phyloP scores from a whole-genome alignment of 192 early-diverging fungal genomes.

The Umbelopsis isabellina region DNA sequence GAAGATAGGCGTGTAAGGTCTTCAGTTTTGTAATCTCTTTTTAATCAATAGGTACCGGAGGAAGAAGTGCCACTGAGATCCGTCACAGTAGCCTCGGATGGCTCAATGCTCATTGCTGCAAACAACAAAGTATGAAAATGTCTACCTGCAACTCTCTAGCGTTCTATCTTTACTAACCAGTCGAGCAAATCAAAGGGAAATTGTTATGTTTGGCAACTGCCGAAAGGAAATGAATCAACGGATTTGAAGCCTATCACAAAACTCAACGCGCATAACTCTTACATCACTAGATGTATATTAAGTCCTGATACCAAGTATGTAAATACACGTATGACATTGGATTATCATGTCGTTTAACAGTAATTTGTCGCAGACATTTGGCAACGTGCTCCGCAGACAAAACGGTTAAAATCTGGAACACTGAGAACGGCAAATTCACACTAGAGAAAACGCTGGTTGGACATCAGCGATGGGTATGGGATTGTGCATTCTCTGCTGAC shows the following conservation, averaged over 20 bases:
- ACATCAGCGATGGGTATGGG: slow-evolving; percentile 92
- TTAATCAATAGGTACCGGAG: slow-evolving; percentile 54
- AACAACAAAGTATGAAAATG: slow-evolving; percentile 77
- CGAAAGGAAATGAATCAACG: slow-evolving; percentile 55
- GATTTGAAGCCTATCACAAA: slow-evolving; percentile 72
- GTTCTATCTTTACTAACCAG: background rate
- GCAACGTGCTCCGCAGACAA: slow-evolving; percentile 88
- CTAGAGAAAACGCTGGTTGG: slow-evolving; percentile 78
- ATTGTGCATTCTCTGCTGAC: slow-evolving; percentile 88
- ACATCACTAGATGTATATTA: slow-evolving; percentile 81
- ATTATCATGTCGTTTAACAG: background rate
- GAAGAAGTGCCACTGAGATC: slow-evolving; percentile 82
- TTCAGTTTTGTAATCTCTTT: background rate
- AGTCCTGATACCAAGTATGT: slow-evolving; percentile 80
- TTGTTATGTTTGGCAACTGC: slow-evolving; percentile 73
- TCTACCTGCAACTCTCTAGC: background rate
- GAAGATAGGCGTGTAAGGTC: background rate
- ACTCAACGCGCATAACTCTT: slow-evolving; percentile 78
- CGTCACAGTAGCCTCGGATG: slow-evolving; percentile 82
- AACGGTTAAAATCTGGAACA: slow-evolving; percentile 85
- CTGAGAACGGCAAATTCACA: slow-evolving; percentile 59
- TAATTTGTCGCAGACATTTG: slow-evolving; percentile 51
- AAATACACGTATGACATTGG: background rate
- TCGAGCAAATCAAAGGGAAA: slow-evolving; percentile 37
- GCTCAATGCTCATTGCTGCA: slow-evolving; percentile 77